Percentiles rank a stretch among this genome's conserved stretches.
These are phyloP conservation scores for Saccharomyces mikatae DNA, from an alignment of 805 yeast genomes.

Conservation along the genomic window DNA sequence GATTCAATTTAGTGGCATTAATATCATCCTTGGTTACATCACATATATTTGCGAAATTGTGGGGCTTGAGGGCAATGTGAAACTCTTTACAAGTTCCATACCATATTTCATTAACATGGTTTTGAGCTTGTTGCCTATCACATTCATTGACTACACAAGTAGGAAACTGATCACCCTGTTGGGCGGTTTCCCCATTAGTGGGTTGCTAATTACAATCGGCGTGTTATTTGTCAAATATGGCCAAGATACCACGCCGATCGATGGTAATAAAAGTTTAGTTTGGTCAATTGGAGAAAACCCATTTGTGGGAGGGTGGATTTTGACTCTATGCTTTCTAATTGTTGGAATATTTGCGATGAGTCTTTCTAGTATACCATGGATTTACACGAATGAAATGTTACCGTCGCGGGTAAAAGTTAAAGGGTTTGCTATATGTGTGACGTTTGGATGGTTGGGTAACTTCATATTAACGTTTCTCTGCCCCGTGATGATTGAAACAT, in stretches of 20 bases:
- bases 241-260: conserved; percentile 24
- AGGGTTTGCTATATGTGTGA: conserved; percentile 40
- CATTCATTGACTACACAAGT: conserved; percentile 36
- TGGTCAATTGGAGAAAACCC: conserved; percentile 34
- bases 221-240: conserved; percentile 33
- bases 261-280: conserved; percentile 30
- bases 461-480: conserved; percentile 33
- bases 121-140: conserved; percentile 39
- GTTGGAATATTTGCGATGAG: conserved; percentile 42
- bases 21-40: conserved; percentile 38
- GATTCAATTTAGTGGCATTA: conserved; percentile 40
- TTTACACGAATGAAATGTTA: conserved; percentile 44
- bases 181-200: conserved; percentile 35
- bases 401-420: conserved; percentile 39
- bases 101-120: conserved; percentile 36
- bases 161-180: conserved; percentile 41
- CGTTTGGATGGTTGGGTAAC: conserved; percentile 38
- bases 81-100: conserved; percentile 31
- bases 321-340: conserved; percentile 39
- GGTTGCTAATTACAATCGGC: conserved; percentile 32
- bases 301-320: conserved; percentile 34
- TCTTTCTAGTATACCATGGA: conserved; percentile 40
- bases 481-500: conserved; percentile 32
- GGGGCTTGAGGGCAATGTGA: conserved; percentile 34
- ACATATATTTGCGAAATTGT: conserved; percentile 41